A percentile compares a stretch with the other conserved stretches of the same genome.
Conservation (phyloP, 345 rosid species). For the Corymbia maculata region DNA sequence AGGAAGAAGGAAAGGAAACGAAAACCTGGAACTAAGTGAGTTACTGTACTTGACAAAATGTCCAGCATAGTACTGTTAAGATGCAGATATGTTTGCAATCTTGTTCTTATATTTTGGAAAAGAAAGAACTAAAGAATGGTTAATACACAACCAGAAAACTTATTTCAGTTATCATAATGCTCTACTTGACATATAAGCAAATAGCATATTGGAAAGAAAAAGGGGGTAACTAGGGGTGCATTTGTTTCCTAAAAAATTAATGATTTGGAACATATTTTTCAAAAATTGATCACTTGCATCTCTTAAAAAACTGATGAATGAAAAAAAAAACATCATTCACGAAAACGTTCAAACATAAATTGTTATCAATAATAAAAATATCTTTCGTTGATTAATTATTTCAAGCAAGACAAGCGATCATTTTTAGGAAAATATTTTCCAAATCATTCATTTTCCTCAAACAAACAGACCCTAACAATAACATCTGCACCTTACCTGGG, state of each 20-base stretch:
- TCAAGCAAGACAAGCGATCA: background rate
- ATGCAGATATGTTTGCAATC: background rate
- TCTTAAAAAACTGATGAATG: background rate
- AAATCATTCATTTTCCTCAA: background rate
- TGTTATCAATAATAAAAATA: background rate
- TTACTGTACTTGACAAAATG: background rate
- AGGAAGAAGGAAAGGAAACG: background rate
- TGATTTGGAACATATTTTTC: background rate
- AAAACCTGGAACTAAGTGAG: background rate
- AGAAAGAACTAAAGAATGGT: background rate
- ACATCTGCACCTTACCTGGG: conserved; percentile 21
- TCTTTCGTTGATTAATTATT: background rate
- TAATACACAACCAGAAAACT: background rate
- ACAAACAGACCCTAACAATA: background rate
- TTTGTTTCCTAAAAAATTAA: too few species aligned
- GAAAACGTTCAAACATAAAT: background rate
- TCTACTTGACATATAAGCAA: background rate
- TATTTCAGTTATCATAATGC: background rate
- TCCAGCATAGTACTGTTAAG: background rate
- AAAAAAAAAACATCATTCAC: background rate
- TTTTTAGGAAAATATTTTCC: background rate
- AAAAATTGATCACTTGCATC: background rate
- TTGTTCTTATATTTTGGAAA: background rate
- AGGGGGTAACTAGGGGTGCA: background rate
- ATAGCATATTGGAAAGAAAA: background rate